Base-by-base conservation (phyloP, 2,329 filamentous ascomycete genomes). In the Aschersonia sp. region DNA sequence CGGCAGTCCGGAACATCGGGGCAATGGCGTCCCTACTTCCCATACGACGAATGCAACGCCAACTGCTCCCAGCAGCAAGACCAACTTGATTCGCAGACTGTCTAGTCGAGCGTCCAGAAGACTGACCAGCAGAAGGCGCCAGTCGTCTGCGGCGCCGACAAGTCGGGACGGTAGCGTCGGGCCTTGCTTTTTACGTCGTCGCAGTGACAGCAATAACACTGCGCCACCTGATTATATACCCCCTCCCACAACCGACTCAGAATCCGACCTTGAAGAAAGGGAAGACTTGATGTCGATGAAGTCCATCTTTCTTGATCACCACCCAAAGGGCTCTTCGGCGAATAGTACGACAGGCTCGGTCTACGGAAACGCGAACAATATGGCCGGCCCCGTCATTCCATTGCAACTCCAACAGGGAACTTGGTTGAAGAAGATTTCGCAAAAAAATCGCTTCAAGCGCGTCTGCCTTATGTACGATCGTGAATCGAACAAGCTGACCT, bases 111-210 rank as follows among this genome's bases (percentile, higher is more conserved):
- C 88, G 5, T 79, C 79, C 44, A 82, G 78, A 63, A 81, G 74
- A 39, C 66, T 83, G 71, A 62, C 80, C 60, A 67, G 65, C 40
- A 75, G 82, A 51, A 79, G 88, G 52, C 77, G 89, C 51, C 82
- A 84, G 52, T 94, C 87, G 12, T 88, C 86, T 3, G 82, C 82
- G 1, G 77, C 84, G 43, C 78, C 84, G 22, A 79, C 81, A 51
- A 87, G 83, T 60, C 81, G 89, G 42, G 88, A 96, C 59, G 82
- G 85, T 52, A 96, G 89, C 60, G 83, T 88, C 30, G 92, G 92
- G 0, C 92, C 92, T 2, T 84, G 88, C 48, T 85, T 95, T 46
- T 79, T 94, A 64, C 81, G 90, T 52, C 77, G 87, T 49, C 81
- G 89, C 54, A 96, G 89, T 63, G 88, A 94, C 63, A 95, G 89